A percentile compares a stretch with the other conserved stretches of the same genome.
These are phyloP conservation scores for Trametes versicolor DNA, from an alignment of 1,284 basidiomycete species.

Conservation along the genomic window DNA sequence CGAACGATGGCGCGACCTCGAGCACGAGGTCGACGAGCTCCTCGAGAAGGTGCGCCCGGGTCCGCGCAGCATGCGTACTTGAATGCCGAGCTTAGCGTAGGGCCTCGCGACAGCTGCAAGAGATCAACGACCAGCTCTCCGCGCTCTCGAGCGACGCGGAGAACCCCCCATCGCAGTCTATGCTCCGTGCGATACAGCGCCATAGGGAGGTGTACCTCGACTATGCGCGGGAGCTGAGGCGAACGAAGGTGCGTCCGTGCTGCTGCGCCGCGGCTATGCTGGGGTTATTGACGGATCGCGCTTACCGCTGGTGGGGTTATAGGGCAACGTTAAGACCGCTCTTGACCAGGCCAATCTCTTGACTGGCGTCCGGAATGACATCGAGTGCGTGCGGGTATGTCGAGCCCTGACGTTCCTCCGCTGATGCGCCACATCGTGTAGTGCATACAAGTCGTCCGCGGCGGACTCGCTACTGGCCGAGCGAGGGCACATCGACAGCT, in stretches of 20 bases:
- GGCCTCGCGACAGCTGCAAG: slow-evolving; percentile 69
- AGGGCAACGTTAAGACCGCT: slow-evolving; percentile 87
- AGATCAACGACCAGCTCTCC: slow-evolving; percentile 82
- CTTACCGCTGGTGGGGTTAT: slow-evolving; percentile 5
- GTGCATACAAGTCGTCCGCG: slow-evolving; percentile 89
- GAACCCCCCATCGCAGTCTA: slow-evolving; percentile 84
- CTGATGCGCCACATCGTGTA: slow-evolving; percentile 41
- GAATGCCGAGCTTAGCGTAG: slow-evolving; percentile 32
- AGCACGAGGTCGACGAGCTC: slow-evolving; percentile 87
- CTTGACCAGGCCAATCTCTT: slow-evolving; percentile 90
- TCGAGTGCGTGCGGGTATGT: slow-evolving; percentile 70
- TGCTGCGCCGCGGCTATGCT: slow-evolving; percentile 7
- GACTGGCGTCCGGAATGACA: slow-evolving; percentile 94
- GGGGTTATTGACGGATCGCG: slow-evolving; percentile 12
- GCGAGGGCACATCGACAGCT: slow-evolving; percentile 89
- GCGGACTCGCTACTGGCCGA: slow-evolving; percentile 91
- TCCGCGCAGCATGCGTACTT: slow-evolving; percentile 18
- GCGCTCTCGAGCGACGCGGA: slow-evolving; percentile 74
- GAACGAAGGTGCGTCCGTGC: slow-evolving; percentile 74
- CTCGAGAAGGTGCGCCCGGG: slow-evolving; percentile 78
- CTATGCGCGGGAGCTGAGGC: slow-evolving; percentile 82
- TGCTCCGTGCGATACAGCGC: slow-evolving; percentile 89
- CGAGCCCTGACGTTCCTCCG: background rate
- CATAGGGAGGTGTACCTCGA: slow-evolving; percentile 93
- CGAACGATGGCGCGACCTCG: slow-evolving; percentile 82